Percentiles rank a stretch among this genome's conserved stretches.
These are phyloP conservation scores for Butyriboletus loyo DNA, from an alignment of 768 basidiomycete species.

Conservation along the genomic window DNA sequence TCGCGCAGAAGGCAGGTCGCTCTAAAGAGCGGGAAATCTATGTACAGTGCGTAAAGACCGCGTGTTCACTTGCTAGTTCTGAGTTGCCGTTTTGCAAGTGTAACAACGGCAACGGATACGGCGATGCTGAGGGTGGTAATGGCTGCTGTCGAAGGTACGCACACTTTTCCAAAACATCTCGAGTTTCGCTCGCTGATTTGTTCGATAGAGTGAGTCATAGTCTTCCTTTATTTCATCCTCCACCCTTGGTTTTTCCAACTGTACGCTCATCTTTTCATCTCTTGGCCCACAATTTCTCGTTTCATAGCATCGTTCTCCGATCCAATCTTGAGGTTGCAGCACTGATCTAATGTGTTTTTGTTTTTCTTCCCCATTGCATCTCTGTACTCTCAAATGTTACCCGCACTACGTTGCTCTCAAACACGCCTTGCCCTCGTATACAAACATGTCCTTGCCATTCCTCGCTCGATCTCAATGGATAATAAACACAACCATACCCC, in stretches of 20 bases:
- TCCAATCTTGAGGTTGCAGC: slow-evolving; percentile 35
- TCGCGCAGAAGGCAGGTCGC: slow-evolving; percentile 83
- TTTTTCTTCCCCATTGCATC: slow-evolving; percentile 14
- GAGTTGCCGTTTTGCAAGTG: slow-evolving; percentile 40
- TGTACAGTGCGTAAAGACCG: slow-evolving; percentile 66
- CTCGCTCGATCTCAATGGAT: slow-evolving; percentile 17
- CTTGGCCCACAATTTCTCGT: slow-evolving; percentile 12
- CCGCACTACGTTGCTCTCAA: slow-evolving; percentile 4
- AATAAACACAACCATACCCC: slow-evolving; percentile 14
- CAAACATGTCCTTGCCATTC: slow-evolving; percentile 19
- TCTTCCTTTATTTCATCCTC: slow-evolving; percentile 25
- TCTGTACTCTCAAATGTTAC: slow-evolving; percentile 11
- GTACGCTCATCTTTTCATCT: slow-evolving; percentile 27
- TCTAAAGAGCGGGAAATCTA: slow-evolving; percentile 89
- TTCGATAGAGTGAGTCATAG: slow-evolving; percentile 62
- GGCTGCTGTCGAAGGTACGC: slow-evolving; percentile 92
- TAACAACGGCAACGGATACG: slow-evolving; percentile 89
- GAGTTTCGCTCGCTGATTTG: slow-evolving; percentile 13
- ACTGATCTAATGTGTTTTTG: slow-evolving; percentile 31
- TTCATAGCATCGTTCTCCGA: slow-evolving; percentile 36
- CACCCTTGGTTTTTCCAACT: slow-evolving; percentile 16
- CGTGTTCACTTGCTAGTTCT: slow-evolving; percentile 7
- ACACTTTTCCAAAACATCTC: not conserved
- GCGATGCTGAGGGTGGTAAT: slow-evolving; percentile 86
- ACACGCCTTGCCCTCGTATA: slow-evolving; percentile 14